phyloP scores from a whole-genome alignment of 2,329 filamentous ascomycete genomes.

The Sarocladium brachiariae region DNA sequence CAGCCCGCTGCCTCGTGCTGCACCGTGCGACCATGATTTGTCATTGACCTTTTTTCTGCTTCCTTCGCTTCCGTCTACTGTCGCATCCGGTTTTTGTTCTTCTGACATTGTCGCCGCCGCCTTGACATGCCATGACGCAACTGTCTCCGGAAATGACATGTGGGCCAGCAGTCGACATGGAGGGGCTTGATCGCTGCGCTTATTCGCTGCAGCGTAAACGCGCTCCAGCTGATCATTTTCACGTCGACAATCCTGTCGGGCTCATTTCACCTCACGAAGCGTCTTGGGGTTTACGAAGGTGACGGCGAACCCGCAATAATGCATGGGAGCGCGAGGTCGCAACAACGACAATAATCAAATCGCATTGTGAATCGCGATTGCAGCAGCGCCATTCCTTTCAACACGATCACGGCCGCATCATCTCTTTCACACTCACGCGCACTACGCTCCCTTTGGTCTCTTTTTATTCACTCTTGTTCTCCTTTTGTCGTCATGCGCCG shows the following conservation, averaged over 20 bases:
- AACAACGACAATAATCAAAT: no score
- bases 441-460: not conserved
- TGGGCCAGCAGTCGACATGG: not conserved
- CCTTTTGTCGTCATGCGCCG: not conserved
- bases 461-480: not conserved
- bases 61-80: not conserved
- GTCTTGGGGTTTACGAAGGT: no score
- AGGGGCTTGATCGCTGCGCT: not conserved
- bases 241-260: no score
- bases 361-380: no score
- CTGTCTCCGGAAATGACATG: slow-evolving; percentile 3
- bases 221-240: not conserved
- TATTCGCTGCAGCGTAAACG: not conserved
- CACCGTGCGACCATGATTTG: not conserved
- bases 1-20: not conserved
- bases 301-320: no score
- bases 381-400: not conserved
- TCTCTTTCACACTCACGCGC: not conserved
- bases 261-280: no score
- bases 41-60: not conserved
- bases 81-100: not conserved
- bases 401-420: slow-evolving; percentile 5
- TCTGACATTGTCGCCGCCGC: not conserved
- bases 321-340: no score
- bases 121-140: not conserved